Conservation (phyloP, 306 rosid genomes). For the Pterocarpus macrocarpus region DNA sequence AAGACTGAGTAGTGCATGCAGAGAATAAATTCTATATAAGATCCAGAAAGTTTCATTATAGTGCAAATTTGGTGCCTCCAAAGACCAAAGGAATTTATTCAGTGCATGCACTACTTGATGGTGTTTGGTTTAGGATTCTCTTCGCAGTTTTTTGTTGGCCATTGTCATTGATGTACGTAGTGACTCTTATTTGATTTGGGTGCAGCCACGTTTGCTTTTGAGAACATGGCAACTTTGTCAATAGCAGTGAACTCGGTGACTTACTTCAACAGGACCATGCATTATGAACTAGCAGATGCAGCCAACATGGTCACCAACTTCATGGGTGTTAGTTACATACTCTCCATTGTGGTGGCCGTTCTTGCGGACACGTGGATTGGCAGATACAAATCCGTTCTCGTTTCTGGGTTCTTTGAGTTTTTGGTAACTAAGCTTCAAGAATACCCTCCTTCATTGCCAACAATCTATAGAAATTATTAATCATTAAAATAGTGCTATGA, state of each 20-base stretch:
- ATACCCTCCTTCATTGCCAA: background rate
- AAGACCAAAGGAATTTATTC: no score
- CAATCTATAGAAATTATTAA: background rate
- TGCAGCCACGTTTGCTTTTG: constrained; percentile 70
- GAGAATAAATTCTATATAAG: no score
- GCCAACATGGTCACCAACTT: constrained; percentile 80
- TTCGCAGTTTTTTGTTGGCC: background rate
- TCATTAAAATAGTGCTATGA: background rate
- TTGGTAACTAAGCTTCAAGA: constrained; percentile 50
- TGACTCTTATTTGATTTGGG: constrained; percentile 15
- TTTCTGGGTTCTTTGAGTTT: constrained; percentile 68
- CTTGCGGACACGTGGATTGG: constrained; percentile 80
- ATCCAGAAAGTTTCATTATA: no score
- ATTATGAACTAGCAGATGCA: constrained; percentile 72
- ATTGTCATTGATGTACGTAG: background rate
- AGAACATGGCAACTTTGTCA: constrained; percentile 74
- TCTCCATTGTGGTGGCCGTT: constrained; percentile 68
- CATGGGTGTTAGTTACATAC: constrained; percentile 72
- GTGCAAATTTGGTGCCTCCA: no score
- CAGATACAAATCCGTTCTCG: constrained; percentile 67
- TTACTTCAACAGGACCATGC: constrained; percentile 74
- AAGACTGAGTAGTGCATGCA: no score
- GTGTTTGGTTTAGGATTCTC: no score
- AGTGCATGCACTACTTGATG: no score
- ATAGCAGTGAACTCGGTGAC: constrained; percentile 82